These are phyloP conservation scores for Didymella segeticola DNA, from an alignment of 2,329 filamentous ascomycete genomes.

Conservation along the genomic window DNA sequence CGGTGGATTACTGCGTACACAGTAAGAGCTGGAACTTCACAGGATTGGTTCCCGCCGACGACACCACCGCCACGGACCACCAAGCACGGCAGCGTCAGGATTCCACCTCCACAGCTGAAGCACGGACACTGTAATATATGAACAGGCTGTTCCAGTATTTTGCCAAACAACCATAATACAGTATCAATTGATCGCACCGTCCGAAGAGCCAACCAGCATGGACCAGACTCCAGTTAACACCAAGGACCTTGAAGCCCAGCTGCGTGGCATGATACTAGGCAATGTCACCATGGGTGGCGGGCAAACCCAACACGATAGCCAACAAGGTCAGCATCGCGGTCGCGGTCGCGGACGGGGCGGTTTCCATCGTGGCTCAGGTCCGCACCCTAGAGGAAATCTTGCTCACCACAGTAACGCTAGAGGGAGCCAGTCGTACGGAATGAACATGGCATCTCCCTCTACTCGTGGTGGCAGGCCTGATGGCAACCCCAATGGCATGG, in stretches of 20 bases:
- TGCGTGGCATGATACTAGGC: conserved; percentile 66
- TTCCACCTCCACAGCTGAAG: conserved; percentile 3
- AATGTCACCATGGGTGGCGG: conserved; percentile 51
- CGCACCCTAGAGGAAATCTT: conserved; percentile 9
- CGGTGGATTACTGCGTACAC: no score
- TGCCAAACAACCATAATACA: not conserved
- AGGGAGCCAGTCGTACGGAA: conserved; percentile 12
- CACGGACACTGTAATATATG: conserved; percentile 13
- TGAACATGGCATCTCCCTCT: conserved; percentile 4
- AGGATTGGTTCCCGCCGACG: not conserved
- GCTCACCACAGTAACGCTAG: conserved; percentile 16
- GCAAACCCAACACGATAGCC: conserved; percentile 25
- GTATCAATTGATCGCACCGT: not conserved
- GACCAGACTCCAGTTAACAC: conserved; percentile 17
- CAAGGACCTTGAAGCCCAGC: conserved; percentile 57
- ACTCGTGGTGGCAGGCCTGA: conserved; percentile 20
- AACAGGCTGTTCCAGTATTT: no score
- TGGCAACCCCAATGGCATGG: conserved; percentile 7
- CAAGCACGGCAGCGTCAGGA: not conserved
- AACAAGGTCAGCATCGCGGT: conserved; percentile 29
- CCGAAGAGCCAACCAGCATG: conserved; percentile 22
- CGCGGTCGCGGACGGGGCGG: conserved; percentile 31
- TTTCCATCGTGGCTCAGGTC: conserved; percentile 18
- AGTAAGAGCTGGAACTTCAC: not conserved
- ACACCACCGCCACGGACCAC: not conserved